Base-by-base conservation (phyloP, 2,329 filamentous ascomycete genomes). In the Phyllosticta citribraziliensis region DNA sequence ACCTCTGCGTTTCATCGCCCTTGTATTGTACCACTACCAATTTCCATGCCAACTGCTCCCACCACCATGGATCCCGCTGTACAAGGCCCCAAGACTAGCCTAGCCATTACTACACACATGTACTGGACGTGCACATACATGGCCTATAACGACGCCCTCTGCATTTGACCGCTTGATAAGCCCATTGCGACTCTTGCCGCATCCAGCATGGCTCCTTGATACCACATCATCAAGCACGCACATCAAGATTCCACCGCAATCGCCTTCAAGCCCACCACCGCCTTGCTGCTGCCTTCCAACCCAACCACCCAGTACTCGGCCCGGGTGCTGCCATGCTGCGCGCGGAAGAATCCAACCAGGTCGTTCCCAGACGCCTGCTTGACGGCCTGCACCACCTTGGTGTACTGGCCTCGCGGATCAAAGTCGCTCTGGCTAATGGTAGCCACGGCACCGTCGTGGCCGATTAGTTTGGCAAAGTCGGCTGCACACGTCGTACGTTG, bases 221-320 rank as follows among this genome's bases (percentile, higher is more conserved):
- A 33, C 12, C 12, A 12, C 30, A 33, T 12, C 30, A 8, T 33
- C 30, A 33, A 33, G 12, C 33, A 40, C 14, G 33, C 33, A 12
- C 11, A 40, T 40, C 33, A 75, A 65, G 73, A 73, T 80, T 96
- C 91, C 64, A 96, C 80, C 25, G 87, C 84, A 75, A 90, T 76
- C 11, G 87, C 89, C 80, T 90, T 93, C 61, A 88, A 80, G 14
- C 92, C 92, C 8, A 96, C 84, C 63, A 96, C 69, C 74, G 80
- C 82, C 19, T 79, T 81, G 12, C 80, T 81, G 57, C 81, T 76
- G 17, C 75, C 75, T 68, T 86, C 80, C 66, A 88, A 72, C 22
- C 83, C 84, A 55, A 96, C 77, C 62, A 96, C 77, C 82, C 87
- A 96, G 74, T 96, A 96, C 75, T 95, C 89, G 14, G 81, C 80